These are phyloP conservation scores for Claviceps fusiformis DNA, from an alignment of 2,329 filamentous ascomycete genomes.

Conservation along the genomic window DNA sequence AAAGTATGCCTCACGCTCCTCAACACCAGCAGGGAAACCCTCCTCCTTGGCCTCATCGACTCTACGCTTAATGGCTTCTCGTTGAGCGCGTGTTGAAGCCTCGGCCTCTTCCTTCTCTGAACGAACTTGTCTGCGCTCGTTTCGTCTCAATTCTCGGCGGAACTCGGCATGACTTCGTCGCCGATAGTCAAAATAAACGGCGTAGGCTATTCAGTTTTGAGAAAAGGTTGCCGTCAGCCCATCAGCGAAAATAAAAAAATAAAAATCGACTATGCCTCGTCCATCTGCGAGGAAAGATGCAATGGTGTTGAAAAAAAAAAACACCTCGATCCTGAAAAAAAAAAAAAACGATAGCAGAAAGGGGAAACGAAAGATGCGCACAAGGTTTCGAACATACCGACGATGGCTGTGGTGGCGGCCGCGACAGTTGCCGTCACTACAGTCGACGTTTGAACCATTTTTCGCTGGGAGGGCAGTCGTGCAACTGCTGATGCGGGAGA, in stretches of 20 bases:
- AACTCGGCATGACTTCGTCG: slow-evolving; percentile 52
- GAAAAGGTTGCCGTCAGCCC: background rate
- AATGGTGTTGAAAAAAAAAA: background rate
- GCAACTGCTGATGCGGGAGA: slow-evolving; percentile 3
- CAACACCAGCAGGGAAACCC: slow-evolving; percentile 78
- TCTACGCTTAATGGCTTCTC: slow-evolving; percentile 57
- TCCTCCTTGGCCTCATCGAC: slow-evolving; percentile 78
- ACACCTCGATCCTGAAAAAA: background rate
- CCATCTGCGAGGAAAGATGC: background rate
- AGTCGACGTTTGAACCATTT: slow-evolving; percentile 37
- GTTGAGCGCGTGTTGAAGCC: slow-evolving; percentile 50
- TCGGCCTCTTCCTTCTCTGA: slow-evolving; percentile 60
- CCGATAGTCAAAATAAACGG: slow-evolving; percentile 55
- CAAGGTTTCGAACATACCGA: slow-evolving; percentile 33
- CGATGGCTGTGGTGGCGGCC: slow-evolving; percentile 43
- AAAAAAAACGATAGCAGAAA: background rate
- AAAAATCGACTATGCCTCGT: background rate
- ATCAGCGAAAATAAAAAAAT: background rate
- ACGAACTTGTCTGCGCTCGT: slow-evolving; percentile 59
- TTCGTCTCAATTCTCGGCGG: slow-evolving; percentile 55
- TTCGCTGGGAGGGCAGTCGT: slow-evolving; percentile 2
- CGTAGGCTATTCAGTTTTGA: slow-evolving; percentile 37
- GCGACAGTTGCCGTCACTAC: slow-evolving; percentile 49
- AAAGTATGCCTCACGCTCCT: slow-evolving; percentile 93
- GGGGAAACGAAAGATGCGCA: background rate